These are phyloP conservation scores for Diaporthe batatas DNA, from an alignment of 2,329 filamentous ascomycete genomes.

Conservation along the genomic window DNA sequence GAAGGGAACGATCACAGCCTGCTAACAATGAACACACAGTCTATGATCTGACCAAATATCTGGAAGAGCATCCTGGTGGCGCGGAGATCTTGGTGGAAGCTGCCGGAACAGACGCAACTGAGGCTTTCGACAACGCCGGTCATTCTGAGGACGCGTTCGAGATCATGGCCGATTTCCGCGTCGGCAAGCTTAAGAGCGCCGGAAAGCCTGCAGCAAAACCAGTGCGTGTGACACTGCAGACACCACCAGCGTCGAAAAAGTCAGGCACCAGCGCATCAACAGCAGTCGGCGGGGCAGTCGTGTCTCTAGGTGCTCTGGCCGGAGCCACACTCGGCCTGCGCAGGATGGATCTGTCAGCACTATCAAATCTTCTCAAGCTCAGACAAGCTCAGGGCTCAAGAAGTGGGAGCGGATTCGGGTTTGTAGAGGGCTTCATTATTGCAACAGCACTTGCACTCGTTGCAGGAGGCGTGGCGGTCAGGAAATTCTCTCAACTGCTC, in stretches of 20 bases:
- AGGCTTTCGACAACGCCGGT: constrained; percentile 86
- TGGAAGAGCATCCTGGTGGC: constrained; percentile 77
- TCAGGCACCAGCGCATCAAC: constrained; percentile 25
- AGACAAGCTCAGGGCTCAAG: constrained; percentile 6
- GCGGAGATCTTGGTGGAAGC: constrained; percentile 83
- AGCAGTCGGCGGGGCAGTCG: constrained; percentile 34
- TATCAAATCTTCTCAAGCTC: constrained; percentile 40
- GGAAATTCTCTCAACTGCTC: constrained; percentile 50
- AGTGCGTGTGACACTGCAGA: constrained; percentile 35
- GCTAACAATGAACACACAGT: constrained; percentile 54
- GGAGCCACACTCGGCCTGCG: constrained; percentile 34
- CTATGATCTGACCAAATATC: constrained; percentile 70
- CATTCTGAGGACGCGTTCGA: constrained; percentile 75
- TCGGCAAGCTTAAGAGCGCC: constrained; percentile 56
- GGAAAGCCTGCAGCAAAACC: constrained; percentile 32
- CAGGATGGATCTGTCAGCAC: constrained; percentile 41
- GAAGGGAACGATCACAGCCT: neutral
- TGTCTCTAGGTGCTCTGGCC: constrained; percentile 36
- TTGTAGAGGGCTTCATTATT: constrained; percentile 55
- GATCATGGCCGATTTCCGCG: constrained; percentile 54
- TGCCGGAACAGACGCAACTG: constrained; percentile 81
- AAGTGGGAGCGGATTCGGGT: constrained; percentile 48
- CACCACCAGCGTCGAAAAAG: constrained; percentile 21
- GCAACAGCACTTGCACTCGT: constrained; percentile 52
- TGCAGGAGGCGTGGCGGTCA: constrained; percentile 49